These are phyloP conservation scores for Pyrenochaeta sp. DNA, from an alignment of 2,329 filamentous ascomycete genomes.

Conservation along the genomic window DNA sequence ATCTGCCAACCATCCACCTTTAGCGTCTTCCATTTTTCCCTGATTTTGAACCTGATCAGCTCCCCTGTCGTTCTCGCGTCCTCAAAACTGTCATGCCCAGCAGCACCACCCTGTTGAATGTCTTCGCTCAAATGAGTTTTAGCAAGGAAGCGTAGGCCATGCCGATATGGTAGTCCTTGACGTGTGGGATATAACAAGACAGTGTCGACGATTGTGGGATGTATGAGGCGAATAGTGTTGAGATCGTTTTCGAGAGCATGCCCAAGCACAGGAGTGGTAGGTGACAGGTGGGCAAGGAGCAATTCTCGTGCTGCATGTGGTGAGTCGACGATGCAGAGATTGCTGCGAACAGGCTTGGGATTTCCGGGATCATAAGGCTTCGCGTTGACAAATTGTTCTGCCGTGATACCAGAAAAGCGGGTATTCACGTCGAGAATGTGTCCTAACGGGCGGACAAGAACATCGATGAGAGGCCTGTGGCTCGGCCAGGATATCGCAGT, in stretches of 20 bases:
- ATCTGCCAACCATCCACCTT: slow-evolving; percentile 70
- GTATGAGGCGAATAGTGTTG: slow-evolving; percentile 82
- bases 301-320: slow-evolving; percentile 77
- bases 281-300: slow-evolving; percentile 77
- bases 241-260: slow-evolving; percentile 97
- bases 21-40: slow-evolving; percentile 73
- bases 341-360: slow-evolving; percentile 29
- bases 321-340: slow-evolving; percentile 76
- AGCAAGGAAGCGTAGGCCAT: slow-evolving; percentile 78
- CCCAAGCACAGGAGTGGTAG: slow-evolving; percentile 83
- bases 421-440: slow-evolving; percentile 91
- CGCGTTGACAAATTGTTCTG: slow-evolving; percentile 77
- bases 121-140: slow-evolving; percentile 72
- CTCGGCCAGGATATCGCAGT: slow-evolving; percentile 89
- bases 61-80: slow-evolving; percentile 91
- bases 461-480: slow-evolving; percentile 77
- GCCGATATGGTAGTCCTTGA: slow-evolving; percentile 76
- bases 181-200: slow-evolving; percentile 83
- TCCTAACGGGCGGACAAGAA: slow-evolving; percentile 83
- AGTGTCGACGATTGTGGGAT: slow-evolving; percentile 85
- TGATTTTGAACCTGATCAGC: slow-evolving; percentile 75
- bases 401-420: slow-evolving; percentile 84
- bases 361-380: slow-evolving; percentile 39
- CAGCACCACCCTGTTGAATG: slow-evolving; percentile 75
- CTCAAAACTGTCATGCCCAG: slow-evolving; percentile 90